These are phyloP conservation scores for Leccinum fuscescens DNA, from an alignment of 1,284 basidiomycete species.

Conservation along the genomic window DNA sequence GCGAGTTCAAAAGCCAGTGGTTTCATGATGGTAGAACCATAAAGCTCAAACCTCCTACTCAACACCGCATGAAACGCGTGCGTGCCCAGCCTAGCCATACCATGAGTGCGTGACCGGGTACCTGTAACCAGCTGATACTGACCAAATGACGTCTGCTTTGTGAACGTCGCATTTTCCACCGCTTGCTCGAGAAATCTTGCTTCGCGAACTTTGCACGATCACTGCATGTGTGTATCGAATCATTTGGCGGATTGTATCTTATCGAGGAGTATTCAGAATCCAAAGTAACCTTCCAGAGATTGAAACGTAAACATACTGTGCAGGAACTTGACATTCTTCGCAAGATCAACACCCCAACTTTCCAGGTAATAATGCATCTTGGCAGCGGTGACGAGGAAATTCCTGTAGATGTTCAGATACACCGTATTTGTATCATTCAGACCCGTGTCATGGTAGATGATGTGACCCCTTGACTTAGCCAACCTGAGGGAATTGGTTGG, in stretches of 20 bases:
- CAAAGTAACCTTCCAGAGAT: conserved; percentile 5
- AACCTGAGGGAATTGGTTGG: conserved; percentile 42
- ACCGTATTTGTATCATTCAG: conserved; percentile 69
- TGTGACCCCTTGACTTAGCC: conserved; percentile 64
- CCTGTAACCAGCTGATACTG: conserved; percentile 24
- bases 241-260: conserved; percentile 60
- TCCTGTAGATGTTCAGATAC: conserved; percentile 84
- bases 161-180: conserved; percentile 43
- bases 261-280: background rate
- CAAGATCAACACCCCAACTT: conserved; percentile 51
- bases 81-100: conserved; percentile 67
- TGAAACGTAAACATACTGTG: conserved; percentile 42
- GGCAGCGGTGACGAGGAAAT: conserved; percentile 80
- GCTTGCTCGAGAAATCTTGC: conserved; percentile 41
- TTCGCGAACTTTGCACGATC: conserved; percentile 48
- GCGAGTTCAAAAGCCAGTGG: conserved; percentile 50
- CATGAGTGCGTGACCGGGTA: conserved; percentile 5
- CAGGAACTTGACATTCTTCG: conserved; percentile 48
- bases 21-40: conserved; percentile 45
- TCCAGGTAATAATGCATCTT: conserved; percentile 85
- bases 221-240: conserved; percentile 55
- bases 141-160: conserved; percentile 64
- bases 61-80: conserved; percentile 74
- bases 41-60: conserved; percentile 51
- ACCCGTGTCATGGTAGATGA: conserved; percentile 73